A percentile compares a stretch with the other conserved stretches of the same genome.
Conservation (phyloP, 164 flowering plant species). For the Stephania yunnanensis region DNA sequence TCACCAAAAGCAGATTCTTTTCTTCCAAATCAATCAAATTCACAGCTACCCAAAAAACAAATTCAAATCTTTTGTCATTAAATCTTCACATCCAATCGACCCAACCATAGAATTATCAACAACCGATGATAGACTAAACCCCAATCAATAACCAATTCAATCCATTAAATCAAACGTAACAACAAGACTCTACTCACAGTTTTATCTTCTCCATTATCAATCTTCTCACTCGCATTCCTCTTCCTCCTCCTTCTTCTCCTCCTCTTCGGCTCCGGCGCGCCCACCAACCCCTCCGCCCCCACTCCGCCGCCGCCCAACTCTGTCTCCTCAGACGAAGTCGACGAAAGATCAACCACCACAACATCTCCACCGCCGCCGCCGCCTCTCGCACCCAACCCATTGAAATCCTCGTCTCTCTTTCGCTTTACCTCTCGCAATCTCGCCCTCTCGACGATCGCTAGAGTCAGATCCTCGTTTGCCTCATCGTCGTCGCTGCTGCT, state of each 20-base stretch:
- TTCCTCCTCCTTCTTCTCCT: slow-evolving; percentile 15
- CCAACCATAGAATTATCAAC: background rate
- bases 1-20: background rate
- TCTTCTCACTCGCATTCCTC: slow-evolving; percentile 3
- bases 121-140: no score
- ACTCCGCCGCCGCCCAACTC: background rate
- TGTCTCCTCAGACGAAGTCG: slow-evolving; percentile 23
- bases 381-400: background rate
- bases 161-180: no score
- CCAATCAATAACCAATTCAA: no score
- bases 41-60: background rate
- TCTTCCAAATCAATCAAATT: background rate
- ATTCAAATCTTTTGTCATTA: background rate
- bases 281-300: background rate
- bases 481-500: slow-evolving; percentile 52
- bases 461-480: slow-evolving; percentile 59
- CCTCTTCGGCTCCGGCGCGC: slow-evolving; percentile 9
- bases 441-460: slow-evolving; percentile 51
- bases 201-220: slow-evolving; percentile 7
- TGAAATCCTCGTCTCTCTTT: slow-evolving; percentile 15
- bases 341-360: slow-evolving; percentile 12
- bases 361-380: background rate
- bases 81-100: background rate
- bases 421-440: slow-evolving; percentile 28
- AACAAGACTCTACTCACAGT: slow-evolving; percentile 15